Evolutionary conservation across 768 basidiomycete genomes (phyloP), one percentile per base, ranked within the genome.

Genomic region (Favolaschia claudopus): DNA sequence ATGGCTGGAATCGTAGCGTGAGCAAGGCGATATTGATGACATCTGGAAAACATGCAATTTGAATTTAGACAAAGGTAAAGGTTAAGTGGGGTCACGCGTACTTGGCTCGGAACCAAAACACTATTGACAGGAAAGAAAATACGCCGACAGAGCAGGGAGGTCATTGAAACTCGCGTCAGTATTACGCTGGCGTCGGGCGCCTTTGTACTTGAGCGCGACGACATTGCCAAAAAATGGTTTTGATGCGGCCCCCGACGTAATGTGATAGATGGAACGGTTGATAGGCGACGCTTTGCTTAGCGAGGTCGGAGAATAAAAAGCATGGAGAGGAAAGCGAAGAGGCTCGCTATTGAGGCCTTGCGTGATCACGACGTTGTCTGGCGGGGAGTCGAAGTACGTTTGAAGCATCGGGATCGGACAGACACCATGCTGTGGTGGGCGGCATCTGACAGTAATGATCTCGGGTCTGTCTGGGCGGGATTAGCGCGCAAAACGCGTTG

Each of bases 341-440:
- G 88, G 87, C 58, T 95, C 92, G 40, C 88, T 87, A 63, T 93
- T 94, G 27, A 95, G 78, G 2, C 93, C 93, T 68, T 92, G 90
- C 0, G 91, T 93, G 47, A 95, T 73, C 49, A 93, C 86, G 59
- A 93, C 85, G 59, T 82, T 85, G 56, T 86, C 83, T 1, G 84
- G 72, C 32, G 82, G 79, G 40, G 82, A 82, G 28, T 87, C 86
- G 67, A 93, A 93, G 67, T 85, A 81, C 0, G 77, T 72, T 55
- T 82, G 81, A 19, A 93, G 80, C 27, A 90, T 72, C 6, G 92
- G 91, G 38, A 82, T 78, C 0, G 92, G 92, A 66, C 91, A 92
- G 67, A 86, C 79, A 44, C 89, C 89, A 63, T 89, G 85, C 1
- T 85, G 85, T 2, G 89, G 85, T 7, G 89, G 91, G 43, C 84